Evolutionary conservation across 2,329 filamentous ascomycete genomes (phyloP).

Genomic region (Colletotrichum paranaense): DNA sequence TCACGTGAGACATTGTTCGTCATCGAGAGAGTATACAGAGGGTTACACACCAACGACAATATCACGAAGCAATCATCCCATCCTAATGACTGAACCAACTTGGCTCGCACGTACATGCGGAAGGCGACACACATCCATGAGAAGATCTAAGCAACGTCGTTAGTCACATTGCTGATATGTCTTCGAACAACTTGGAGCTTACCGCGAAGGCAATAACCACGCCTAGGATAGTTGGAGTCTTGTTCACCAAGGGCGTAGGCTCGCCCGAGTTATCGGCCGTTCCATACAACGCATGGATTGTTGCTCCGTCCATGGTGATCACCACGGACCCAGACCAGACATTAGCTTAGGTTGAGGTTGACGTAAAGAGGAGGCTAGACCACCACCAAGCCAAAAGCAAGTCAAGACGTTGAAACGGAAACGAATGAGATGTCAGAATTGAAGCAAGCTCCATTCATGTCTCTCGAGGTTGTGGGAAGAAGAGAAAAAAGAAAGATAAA

Average conservation of each 20-base stretch:
- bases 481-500: not conserved
- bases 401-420: not conserved
- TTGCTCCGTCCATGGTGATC: conserved; percentile 24
- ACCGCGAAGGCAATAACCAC: conserved; percentile 45
- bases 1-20: not conserved
- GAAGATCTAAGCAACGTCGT: conserved; percentile 37
- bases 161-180: not conserved
- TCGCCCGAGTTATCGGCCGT: conserved; percentile 38
- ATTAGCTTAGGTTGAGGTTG: not conserved
- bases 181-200: not conserved
- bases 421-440: not conserved
- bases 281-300: conserved; percentile 11
- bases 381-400: not conserved
- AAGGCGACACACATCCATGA: conserved; percentile 44
- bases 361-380: not conserved
- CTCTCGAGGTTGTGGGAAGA: not conserved
- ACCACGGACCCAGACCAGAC: not conserved
- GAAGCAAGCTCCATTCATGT: conserved; percentile 24
- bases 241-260: conserved; percentile 44
- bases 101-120: conserved; percentile 43
- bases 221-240: conserved; percentile 41
- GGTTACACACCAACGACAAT: conserved; percentile 43
- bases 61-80: conserved; percentile 51
- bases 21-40: conserved; percentile 13
- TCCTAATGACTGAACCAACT: conserved; percentile 42